Conservation (phyloP, 2,329 filamentous ascomycete genomes). For the Phialophora expanda region DNA sequence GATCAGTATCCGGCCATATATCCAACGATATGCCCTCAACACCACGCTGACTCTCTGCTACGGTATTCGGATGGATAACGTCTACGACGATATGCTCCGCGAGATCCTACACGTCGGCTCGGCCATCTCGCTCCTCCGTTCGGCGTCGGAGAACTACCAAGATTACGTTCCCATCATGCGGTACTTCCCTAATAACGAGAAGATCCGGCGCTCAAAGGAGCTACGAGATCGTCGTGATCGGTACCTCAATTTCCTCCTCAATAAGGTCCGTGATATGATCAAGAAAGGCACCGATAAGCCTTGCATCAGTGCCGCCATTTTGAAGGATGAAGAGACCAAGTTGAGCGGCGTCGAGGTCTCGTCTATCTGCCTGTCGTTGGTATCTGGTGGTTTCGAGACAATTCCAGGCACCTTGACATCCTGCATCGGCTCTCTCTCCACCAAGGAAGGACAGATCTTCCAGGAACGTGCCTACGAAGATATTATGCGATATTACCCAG, state of each 20-base stretch:
- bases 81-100: slow-evolving; percentile 68
- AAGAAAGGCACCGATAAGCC: slow-evolving; percentile 64
- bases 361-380: slow-evolving; percentile 76
- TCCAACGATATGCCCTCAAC: slow-evolving; percentile 73
- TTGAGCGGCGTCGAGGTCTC: slow-evolving; percentile 71
- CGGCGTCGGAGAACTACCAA: slow-evolving; percentile 79
- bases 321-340: slow-evolving; percentile 69
- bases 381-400: slow-evolving; percentile 77
- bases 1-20: slow-evolving; percentile 69
- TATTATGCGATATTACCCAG: slow-evolving; percentile 69
- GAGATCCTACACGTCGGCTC: slow-evolving; percentile 78
- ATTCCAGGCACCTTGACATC: slow-evolving; percentile 75
- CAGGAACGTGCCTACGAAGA: slow-evolving; percentile 70
- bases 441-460: slow-evolving; percentile 66
- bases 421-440: slow-evolving; percentile 71
- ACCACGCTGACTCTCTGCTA: slow-evolving; percentile 76
- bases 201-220: slow-evolving; percentile 60
- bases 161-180: slow-evolving; percentile 77
- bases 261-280: slow-evolving; percentile 62
- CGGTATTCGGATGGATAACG: slow-evolving; percentile 71
- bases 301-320: slow-evolving; percentile 68
- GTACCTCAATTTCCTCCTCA: slow-evolving; percentile 63
- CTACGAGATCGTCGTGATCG: slow-evolving; percentile 68
- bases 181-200: slow-evolving; percentile 59
- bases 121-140: slow-evolving; percentile 72